Base-by-base conservation (phyloP, 2,329 filamentous ascomycete genomes). In the Raffaelea ambrosiae region DNA sequence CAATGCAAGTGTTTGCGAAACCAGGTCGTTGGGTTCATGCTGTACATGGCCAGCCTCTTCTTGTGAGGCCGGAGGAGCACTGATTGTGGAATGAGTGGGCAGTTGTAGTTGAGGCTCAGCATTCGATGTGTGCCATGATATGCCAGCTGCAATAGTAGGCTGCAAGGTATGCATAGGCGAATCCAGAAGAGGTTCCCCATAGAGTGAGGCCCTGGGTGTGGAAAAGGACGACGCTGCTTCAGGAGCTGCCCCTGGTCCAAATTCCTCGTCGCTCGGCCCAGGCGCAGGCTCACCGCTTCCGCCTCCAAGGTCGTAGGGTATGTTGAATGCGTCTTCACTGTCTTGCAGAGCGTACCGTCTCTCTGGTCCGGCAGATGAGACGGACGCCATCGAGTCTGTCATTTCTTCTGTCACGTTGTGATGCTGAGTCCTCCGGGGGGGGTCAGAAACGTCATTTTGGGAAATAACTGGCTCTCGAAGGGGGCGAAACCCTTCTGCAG, bases 311-410 rank as follows among this genome's bases (percentile, higher is more conserved):
- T 77, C 74, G 51, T 79, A 79, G 0, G 77, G 75, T 33, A 79
- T 79, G 47, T 71, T 67, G 40, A 79, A 68, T 1, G 75, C 76
- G 45, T 73, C 72, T 51, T 80, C 77, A 51, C 74, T 79, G 55
- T 80, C 74, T 26, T 66, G 65, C 11, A 68, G 36, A 2, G 54
- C 52, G 43, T 67, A 61, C 11, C 62, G 62, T 48, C 60, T 65
- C 26, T 65, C 61, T 13, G 26, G 13, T 56, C 50, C 35, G 67
- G 57, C n/a, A 61, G 35, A 38, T 9, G 26, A 29, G 26, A 64
- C 63, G 39, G 59, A 57, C n/a, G 55, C 59, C 18, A 69, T 56
- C n/a, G 60, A 58, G 7, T 52, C 55, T 3, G 56, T 21, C 23
- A 40, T 19, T 16, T 13, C 26, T 29, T 29, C 26, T 29, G 26